Conservation (phyloP, 1,284 basidiomycete species). For the Omphalotus olearius region DNA sequence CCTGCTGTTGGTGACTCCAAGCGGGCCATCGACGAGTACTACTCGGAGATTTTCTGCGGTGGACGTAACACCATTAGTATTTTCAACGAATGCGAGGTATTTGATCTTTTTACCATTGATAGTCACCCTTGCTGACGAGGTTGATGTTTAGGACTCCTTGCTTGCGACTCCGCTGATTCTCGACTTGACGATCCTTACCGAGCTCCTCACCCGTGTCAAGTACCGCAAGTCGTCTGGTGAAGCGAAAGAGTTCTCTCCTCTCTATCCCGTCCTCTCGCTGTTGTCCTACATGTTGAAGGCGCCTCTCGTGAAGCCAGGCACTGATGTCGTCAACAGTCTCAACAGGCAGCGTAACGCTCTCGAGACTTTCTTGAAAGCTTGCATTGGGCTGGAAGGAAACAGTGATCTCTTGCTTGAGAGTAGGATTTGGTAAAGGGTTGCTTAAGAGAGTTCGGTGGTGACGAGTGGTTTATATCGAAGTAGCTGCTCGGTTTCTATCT, state of each 20-base stretch:
- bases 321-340: constrained; percentile 93
- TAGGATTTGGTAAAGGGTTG: constrained; percentile 71
- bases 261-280: constrained; percentile 87
- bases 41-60: constrained; percentile 88
- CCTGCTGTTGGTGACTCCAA: constrained; percentile 96
- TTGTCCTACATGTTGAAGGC: constrained; percentile 98
- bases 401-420: constrained; percentile 82
- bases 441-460: too few relatives aligned
- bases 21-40: constrained; percentile 98
- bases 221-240: constrained; percentile 56
- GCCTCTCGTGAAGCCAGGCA: constrained; percentile 92
- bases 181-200: constrained; percentile 90
- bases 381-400: constrained; percentile 81
- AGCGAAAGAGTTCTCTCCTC: constrained; percentile 62
- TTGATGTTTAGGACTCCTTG: constrained; percentile 72
- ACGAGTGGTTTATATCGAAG: too few relatives aligned
- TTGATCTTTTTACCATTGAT: constrained; percentile 3
- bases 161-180: constrained; percentile 95
- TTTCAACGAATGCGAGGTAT: constrained; percentile 92
- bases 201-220: constrained; percentile 90
- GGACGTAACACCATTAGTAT: constrained; percentile 85
- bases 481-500: too few relatives aligned
- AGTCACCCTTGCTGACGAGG: background rate
- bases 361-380: constrained; percentile 91
- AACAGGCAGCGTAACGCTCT: constrained; percentile 93